These are phyloP conservation scores for Papiliotrema fonsecae DNA, from an alignment of 1,284 basidiomycete species.

Conservation along the genomic window DNA sequence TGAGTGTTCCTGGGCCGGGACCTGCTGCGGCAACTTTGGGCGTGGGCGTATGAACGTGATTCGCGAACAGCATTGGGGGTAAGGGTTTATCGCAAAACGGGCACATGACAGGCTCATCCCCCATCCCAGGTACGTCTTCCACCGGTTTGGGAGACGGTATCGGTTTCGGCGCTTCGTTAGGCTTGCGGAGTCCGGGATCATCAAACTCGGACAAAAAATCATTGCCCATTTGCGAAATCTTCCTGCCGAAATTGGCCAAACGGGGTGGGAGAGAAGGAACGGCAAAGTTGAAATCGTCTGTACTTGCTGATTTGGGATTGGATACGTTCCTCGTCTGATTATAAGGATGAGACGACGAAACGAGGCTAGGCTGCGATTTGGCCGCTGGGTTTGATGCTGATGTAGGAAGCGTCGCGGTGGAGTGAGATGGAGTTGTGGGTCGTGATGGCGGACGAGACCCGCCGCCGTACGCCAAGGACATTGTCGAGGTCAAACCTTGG, in stretches of 20 bases:
- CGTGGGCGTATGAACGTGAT: slow-evolving; percentile 5
- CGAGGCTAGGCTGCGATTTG: no score
- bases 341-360: no score
- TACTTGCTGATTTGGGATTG: no score
- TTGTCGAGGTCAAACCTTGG: no score
- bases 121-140: slow-evolving; percentile 25
- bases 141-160: neutral
- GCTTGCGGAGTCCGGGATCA: neutral
- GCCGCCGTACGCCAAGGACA: no score
- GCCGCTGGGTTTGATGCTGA: no score
- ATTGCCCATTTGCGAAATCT: slow-evolving; percentile 25
- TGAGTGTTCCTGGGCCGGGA: neutral
- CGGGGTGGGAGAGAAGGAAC: slow-evolving; percentile 19
- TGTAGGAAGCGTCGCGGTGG: no score
- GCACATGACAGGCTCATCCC: slow-evolving; percentile 37
- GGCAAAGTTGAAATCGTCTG: slow-evolving; percentile 2
- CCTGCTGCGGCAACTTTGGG: no score
- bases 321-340: no score
- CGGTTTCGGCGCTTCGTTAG: neutral
- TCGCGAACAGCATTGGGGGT: slow-evolving; percentile 24
- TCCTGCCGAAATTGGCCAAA: slow-evolving; percentile 24
- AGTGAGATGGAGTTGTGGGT: no score
- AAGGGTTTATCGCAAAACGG: slow-evolving; percentile 40
- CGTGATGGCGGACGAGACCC: no score
- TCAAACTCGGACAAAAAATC: slow-evolving; percentile 17